These are phyloP conservation scores for Pochonia chlamydosporia DNA, from an alignment of 2,329 filamentous ascomycete species.

Conservation along the genomic window DNA sequence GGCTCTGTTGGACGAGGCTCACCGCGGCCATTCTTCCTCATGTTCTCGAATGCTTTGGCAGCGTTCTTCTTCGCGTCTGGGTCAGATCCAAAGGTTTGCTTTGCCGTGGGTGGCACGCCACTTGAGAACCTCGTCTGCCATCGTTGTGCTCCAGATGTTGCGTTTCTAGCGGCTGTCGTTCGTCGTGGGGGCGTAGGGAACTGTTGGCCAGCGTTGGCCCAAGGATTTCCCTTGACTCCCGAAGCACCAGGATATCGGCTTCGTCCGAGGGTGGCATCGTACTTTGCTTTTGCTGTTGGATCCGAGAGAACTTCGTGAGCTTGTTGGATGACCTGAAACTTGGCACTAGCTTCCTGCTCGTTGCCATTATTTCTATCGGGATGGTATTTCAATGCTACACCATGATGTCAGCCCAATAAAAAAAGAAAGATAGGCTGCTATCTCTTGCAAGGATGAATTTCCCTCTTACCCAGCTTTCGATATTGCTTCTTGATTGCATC, in stretches of 20 bases:
- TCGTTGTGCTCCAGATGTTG: slow-evolving; percentile 36
- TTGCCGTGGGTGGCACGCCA: slow-evolving; percentile 37
- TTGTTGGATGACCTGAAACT: slow-evolving; percentile 81
- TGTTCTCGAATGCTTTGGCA: slow-evolving; percentile 36
- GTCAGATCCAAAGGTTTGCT: slow-evolving; percentile 27
- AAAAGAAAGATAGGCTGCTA: not conserved
- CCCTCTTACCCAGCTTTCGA: slow-evolving; percentile 65
- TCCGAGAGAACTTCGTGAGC: slow-evolving; percentile 70
- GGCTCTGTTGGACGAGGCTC: slow-evolving; percentile 19
- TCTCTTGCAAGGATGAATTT: not conserved
- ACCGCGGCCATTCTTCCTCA: slow-evolving; percentile 29
- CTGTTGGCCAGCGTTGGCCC: slow-evolving; percentile 41
- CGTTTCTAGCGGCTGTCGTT: slow-evolving; percentile 21
- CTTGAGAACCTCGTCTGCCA: slow-evolving; percentile 37
- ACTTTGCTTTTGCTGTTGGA: slow-evolving; percentile 43
- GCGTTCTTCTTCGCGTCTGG: slow-evolving; percentile 35
- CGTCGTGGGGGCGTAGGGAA: slow-evolving; percentile 46
- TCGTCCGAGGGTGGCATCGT: slow-evolving; percentile 41
- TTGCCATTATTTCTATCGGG: slow-evolving; percentile 83
- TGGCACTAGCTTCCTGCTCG: slow-evolving; percentile 71
- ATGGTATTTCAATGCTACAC: slow-evolving; percentile 72
- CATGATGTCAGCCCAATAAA: slow-evolving; percentile 18
- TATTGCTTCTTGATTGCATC: slow-evolving; percentile 83
- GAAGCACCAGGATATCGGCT: slow-evolving; percentile 41
- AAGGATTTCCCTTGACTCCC: slow-evolving; percentile 53